Evolutionary conservation across 2,329 filamentous ascomycete species (phyloP), one percentile per base, ranked within the genome.

Genomic region (Teratosphaeria zuluensis): DNA sequence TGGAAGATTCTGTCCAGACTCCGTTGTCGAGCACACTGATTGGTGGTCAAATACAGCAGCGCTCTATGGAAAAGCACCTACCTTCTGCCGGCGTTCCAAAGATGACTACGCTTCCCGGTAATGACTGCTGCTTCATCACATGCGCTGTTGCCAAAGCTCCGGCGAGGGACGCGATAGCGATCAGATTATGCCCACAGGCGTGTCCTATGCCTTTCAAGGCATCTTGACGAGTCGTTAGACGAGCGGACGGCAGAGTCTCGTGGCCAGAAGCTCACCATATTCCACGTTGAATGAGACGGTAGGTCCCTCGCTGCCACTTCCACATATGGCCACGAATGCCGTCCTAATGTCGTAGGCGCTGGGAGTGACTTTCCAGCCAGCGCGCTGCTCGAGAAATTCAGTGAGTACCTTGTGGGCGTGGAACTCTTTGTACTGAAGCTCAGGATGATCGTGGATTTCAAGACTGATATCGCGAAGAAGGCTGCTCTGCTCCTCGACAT

Each of bases 261-360:
- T 12, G 33, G 33, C 21, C 21, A 12, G 31, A 4, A 14, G 19
- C 63, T 28, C 54, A 63, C 61, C 63, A 48, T 67, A 70, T 55
- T 70, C 66, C n/a, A 65, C 68, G 55, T 69, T 69, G 63, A 67
- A 65, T n/a, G 59, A 61, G 11, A 65, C 64, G 14, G 54, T 56
- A 2, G 78, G 78, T 0, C 79, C 79, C n/a, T 72, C 68, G 55
- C 65, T 74, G 11, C 76, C 75, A 56, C 72, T 78, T 58, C 80
- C 76, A 59, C 73, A 81, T 1, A 77, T 75, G 3, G 80, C 80
- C 30, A 77, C 74, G 73, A 81, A 83, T 12, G 80, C 80, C 1
- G 80, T 83, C 35, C 73, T 71, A 61, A 83, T 73, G 8, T 75
- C 77, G 62, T 81, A 82, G 0, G 78, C 80, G 1, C 78, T 79